Base-by-base conservation (phyloP, 805 yeast genomes). In the Candida oleophila region DNA sequence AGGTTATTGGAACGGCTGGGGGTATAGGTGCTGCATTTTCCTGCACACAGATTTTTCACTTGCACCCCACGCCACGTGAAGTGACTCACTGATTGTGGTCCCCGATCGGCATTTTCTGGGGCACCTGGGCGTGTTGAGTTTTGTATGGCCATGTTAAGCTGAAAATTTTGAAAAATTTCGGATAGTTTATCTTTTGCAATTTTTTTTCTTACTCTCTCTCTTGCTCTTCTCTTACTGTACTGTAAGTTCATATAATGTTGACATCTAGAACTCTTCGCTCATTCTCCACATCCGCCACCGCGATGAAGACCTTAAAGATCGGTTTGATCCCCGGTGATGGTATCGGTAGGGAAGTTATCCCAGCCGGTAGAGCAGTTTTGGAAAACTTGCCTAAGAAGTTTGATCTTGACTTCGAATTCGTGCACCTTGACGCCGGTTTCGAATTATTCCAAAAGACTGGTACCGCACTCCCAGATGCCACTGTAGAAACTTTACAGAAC, bases 281-380 rank as follows among this genome's bases (percentile, higher is more conserved):
- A 15, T 66, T 69, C 46, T 61, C 73, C 30, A 56, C 69, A 32
- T 49, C 71, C n/a, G 47, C 68, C 12, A 47, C 59, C 9, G 51
- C 65, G 21, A 52, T 61, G 50, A 70, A 68, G 56, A 57, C 61
- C 43, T 59, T 72, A 51, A 72, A 69, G 54, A 72, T 72, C 44
- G 85, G 88, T 49, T 78, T 94, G 62, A 91, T 94, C 57, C 97
- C 99, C 44, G 99, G 99, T 65, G 99, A 94, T 67, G 99, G 99
- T 55, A 94, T 94, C 57, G 99, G 99, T 46, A 82, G 87, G 61
- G 99, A 94, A 71, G 99, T 94, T 41, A 91, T 94, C 50, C 99
- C 99, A 51, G 96, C 98, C 38, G 99, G 99, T 57, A 81, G 82
- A 56, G 87, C 88, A 53, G 81, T 94, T 25, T 77, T 94, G 56